These are phyloP conservation scores for Chenopodium quinoa DNA, from an alignment of 148 eudicot species.

Conservation along the genomic window DNA sequence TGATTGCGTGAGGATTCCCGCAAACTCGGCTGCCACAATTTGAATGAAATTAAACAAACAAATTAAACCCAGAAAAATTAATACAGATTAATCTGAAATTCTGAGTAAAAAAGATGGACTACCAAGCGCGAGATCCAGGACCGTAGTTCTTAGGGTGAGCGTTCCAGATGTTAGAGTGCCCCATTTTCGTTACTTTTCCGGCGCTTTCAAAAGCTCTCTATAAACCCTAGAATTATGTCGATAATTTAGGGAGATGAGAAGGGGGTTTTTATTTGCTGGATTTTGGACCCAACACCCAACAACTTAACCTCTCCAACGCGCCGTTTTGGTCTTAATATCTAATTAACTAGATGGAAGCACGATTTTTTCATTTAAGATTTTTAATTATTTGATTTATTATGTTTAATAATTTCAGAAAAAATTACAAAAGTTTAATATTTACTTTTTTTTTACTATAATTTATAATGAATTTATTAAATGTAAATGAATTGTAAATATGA, in stretches of 20 bases:
- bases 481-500: too few relatives aligned
- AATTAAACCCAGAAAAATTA: neutral
- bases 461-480: too few relatives aligned
- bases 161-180: conserved; percentile 45
- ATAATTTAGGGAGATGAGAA: neutral
- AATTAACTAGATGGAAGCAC: too few relatives aligned
- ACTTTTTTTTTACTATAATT: too few relatives aligned
- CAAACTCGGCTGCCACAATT: conserved; percentile 41
- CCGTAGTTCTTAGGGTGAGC: conserved; percentile 41
- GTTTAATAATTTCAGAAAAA: too few relatives aligned
- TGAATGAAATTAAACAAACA: neutral
- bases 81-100: neutral
- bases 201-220: neutral
- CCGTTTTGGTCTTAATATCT: too few relatives aligned
- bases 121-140: conserved; percentile 48
- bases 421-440: too few relatives aligned
- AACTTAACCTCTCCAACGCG: too few relatives aligned
- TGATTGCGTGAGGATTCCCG: conserved; percentile 50
- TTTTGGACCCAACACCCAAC: neutral
- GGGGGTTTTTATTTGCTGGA: neutral
- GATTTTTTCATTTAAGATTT: too few relatives aligned
- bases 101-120: neutral
- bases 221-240: conserved; percentile 6
- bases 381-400: too few relatives aligned
- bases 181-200: conserved; percentile 15